Conservation (phyloP, 306 rosid genomes). For the Hippophae rhamnoides region DNA sequence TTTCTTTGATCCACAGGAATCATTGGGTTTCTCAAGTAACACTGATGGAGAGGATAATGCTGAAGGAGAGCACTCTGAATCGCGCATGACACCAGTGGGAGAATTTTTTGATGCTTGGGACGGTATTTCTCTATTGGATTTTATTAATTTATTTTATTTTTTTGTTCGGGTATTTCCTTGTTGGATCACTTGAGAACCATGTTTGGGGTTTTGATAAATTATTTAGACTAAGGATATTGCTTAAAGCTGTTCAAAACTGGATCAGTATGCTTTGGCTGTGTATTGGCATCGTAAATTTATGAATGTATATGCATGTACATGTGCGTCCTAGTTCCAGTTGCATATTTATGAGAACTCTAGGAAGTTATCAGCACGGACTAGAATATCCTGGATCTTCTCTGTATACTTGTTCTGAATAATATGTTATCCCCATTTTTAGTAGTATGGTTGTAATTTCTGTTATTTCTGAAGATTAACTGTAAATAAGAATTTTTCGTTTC, state of each 20-base stretch:
- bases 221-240: not conserved
- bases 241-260: not conserved
- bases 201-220: constrained; percentile 1
- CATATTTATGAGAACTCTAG: not conserved
- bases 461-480: not conserved
- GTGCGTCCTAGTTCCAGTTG: not conserved
- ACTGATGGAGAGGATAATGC: constrained; percentile 73
- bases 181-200: not conserved
- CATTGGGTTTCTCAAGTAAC: constrained; percentile 55
- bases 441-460: not conserved
- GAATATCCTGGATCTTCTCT: not conserved
- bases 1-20: constrained; percentile 69
- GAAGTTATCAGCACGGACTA: not conserved
- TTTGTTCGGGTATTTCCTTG: not conserved
- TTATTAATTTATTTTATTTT: constrained; percentile 1
- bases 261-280: not conserved
- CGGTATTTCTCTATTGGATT: constrained; percentile 37
- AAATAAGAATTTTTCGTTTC: not conserved
- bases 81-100: constrained; percentile 30
- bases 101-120: constrained; percentile 91
- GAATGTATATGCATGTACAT: not conserved
- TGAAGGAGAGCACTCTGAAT: constrained; percentile 36
- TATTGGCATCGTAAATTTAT: not conserved
- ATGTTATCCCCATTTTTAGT: not conserved
- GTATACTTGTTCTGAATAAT: too few species aligned